A percentile compares a stretch with the other conserved stretches of the same genome.
These are phyloP conservation scores for Fomes fomentarius DNA, from an alignment of 1,284 basidiomycete species.

Conservation along the genomic window DNA sequence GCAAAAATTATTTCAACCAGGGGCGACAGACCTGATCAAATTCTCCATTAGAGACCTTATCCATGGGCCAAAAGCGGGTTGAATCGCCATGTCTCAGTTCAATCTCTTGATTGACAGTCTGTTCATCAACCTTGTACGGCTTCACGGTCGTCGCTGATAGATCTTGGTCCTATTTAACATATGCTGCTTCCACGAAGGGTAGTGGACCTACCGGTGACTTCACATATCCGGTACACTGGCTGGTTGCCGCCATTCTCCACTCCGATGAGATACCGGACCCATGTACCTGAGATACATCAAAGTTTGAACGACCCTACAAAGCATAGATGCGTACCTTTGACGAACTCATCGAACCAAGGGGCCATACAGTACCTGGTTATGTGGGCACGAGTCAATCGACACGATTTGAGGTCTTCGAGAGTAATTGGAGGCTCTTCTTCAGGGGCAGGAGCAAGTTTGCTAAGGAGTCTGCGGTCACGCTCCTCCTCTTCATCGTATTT, in stretches of 20 bases:
- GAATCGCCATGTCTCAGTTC: slow-evolving; percentile 75
- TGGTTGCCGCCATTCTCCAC: slow-evolving; percentile 45
- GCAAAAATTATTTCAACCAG: neutral
- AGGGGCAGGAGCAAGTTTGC: slow-evolving; percentile 41
- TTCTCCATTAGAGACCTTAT: slow-evolving; percentile 77
- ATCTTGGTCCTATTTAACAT: slow-evolving; percentile 37
- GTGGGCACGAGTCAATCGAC: slow-evolving; percentile 63
- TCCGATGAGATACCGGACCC: slow-evolving; percentile 80
- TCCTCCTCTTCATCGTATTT: slow-evolving; percentile 74
- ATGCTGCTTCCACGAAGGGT: neutral
- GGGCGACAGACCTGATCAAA: slow-evolving; percentile 56
- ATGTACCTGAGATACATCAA: slow-evolving; percentile 56
- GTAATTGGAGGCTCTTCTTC: slow-evolving; percentile 57
- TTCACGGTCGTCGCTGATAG: slow-evolving; percentile 56
- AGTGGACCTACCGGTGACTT: slow-evolving; percentile 64
- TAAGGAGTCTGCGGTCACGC: slow-evolving; percentile 54
- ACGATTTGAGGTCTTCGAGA: slow-evolving; percentile 58
- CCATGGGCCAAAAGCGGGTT: slow-evolving; percentile 65
- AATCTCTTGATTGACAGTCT: slow-evolving; percentile 62
- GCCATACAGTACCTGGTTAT: slow-evolving; percentile 67
- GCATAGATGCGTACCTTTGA: slow-evolving; percentile 55
- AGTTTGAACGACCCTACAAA: slow-evolving; percentile 13
- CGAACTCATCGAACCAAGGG: slow-evolving; percentile 79
- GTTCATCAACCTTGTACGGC: slow-evolving; percentile 77
- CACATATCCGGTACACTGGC: slow-evolving; percentile 83